These are phyloP conservation scores for Pisolithus thermaeus DNA, from an alignment of 1,284 basidiomycete species.

Conservation along the genomic window DNA sequence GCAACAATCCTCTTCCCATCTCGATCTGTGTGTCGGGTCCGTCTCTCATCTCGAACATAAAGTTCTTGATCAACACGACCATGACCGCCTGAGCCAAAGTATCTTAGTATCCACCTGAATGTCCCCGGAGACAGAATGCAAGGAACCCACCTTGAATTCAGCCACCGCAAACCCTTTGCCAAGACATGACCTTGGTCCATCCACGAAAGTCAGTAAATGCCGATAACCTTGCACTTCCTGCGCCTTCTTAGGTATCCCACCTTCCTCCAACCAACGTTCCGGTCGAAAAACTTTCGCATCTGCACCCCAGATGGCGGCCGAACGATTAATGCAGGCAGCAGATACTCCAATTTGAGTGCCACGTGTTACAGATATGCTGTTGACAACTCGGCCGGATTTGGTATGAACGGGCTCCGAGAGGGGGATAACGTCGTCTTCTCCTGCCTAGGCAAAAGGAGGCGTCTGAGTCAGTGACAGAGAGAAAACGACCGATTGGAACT, in stretches of 20 bases:
- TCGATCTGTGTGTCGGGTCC: constrained; percentile 15
- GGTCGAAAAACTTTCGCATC: constrained; percentile 1
- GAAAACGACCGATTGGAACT: background rate
- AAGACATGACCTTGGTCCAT: constrained; percentile 43
- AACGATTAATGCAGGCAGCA: constrained; percentile 20
- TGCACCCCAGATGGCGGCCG: no score
- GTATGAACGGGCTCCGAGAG: background rate
- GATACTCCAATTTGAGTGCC: constrained; percentile 40
- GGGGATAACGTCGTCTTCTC: constrained; percentile 26
- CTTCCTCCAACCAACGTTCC: constrained; percentile 4
- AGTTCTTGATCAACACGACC: constrained; percentile 17
- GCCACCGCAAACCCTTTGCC: constrained; percentile 22
- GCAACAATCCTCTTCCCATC: constrained; percentile 11
- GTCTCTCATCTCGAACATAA: constrained; percentile 17
- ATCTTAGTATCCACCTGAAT: background rate
- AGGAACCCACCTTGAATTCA: constrained; percentile 24
- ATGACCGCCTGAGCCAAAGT: constrained; percentile 13
- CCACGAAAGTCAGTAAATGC: constrained; percentile 43
- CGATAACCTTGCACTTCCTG: constrained; percentile 36
- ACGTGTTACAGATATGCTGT: constrained; percentile 36
- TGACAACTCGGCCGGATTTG: constrained; percentile 29
- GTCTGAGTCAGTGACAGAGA: background rate
- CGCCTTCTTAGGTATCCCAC: constrained; percentile 13
- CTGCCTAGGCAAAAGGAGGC: constrained; percentile 25
- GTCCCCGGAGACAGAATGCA: no score